Percentiles rank a stretch among this genome's conserved stretches.
Conservation (phyloP, 352 stramenopile species). For the Plasmopara muralis region DNA sequence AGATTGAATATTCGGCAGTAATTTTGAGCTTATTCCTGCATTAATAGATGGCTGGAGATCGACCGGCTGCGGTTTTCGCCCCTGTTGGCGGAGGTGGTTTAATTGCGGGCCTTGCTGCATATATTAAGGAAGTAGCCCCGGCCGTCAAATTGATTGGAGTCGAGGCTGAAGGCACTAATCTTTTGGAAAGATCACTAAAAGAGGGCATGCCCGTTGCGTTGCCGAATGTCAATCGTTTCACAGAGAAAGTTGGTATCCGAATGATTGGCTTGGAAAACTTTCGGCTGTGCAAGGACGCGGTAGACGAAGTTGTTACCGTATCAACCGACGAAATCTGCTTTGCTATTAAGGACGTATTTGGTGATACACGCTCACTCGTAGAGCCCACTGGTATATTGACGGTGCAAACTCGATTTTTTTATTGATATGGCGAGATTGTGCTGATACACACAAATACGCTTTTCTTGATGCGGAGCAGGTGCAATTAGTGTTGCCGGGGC, state of each 20-base stretch:
- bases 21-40: neutral
- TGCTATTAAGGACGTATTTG: constrained; percentile 90
- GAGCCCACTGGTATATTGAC: constrained; percentile 71
- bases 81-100: constrained; percentile 96
- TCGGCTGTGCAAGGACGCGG: constrained; percentile 88
- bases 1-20: neutral
- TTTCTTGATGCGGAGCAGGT: constrained; percentile 35
- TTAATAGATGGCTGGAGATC: constrained; percentile 67
- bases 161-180: constrained; percentile 91
- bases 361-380: constrained; percentile 92
- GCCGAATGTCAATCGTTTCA: constrained; percentile 93
- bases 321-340: constrained; percentile 94
- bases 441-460: constrained; percentile 1
- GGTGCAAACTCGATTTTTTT: neutral
- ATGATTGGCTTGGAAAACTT: constrained; percentile 94
- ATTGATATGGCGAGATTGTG: neutral
- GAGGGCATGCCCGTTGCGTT: constrained; percentile 84
- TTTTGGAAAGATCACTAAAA: constrained; percentile 89
- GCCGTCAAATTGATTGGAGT: constrained; percentile 95
- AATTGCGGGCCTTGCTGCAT: constrained; percentile 93
- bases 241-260: constrained; percentile 94
- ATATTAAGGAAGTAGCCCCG: constrained; percentile 75
- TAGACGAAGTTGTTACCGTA: constrained; percentile 97
- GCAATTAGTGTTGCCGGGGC: constrained; percentile 94
- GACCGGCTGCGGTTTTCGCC: constrained; percentile 95